A percentile compares a stretch with the other conserved stretches of the same genome.
These are phyloP conservation scores for Sclerospora graminicola DNA, from an alignment of 352 stramenopile species.

Conservation along the genomic window DNA sequence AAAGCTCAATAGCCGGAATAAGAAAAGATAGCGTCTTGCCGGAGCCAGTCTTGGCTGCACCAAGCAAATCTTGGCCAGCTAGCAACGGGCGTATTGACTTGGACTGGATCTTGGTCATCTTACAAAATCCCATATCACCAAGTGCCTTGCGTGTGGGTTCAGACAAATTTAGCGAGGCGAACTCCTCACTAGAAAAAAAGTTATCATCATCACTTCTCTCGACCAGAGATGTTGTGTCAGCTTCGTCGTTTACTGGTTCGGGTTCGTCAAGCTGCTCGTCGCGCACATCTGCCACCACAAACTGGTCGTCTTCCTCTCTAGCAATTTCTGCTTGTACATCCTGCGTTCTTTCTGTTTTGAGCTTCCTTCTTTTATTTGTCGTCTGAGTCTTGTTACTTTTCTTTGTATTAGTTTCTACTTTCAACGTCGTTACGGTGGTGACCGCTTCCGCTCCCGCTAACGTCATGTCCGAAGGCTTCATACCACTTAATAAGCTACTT, in stretches of 20 bases:
- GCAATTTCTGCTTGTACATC: slow-evolving; percentile 23
- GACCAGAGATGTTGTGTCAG: slow-evolving; percentile 11
- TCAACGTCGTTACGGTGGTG: slow-evolving; percentile 5
- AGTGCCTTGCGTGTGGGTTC: slow-evolving; percentile 86
- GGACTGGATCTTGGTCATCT: slow-evolving; percentile 97
- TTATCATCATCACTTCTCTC: slow-evolving; percentile 46
- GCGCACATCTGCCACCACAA: slow-evolving; percentile 14
- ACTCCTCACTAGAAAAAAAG: slow-evolving; percentile 86
- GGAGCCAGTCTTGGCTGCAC: slow-evolving; percentile 94
- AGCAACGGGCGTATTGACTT: slow-evolving; percentile 95
- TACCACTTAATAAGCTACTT: slow-evolving; percentile 23
- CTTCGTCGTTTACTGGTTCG: slow-evolving; percentile 44
- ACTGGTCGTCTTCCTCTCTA: slow-evolving; percentile 22
- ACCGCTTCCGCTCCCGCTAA: slow-evolving; percentile 5
- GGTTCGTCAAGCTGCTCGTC: slow-evolving; percentile 51
- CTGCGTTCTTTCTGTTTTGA: slow-evolving; percentile 2
- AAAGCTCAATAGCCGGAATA: slow-evolving; percentile 94
- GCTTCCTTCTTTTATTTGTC: slow-evolving; percentile 1
- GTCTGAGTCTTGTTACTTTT: neutral
- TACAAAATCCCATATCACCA: slow-evolving; percentile 86
- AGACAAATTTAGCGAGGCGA: slow-evolving; percentile 87
- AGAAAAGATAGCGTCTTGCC: slow-evolving; percentile 99
- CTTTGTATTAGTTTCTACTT: slow-evolving; percentile 1
- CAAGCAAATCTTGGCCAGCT: slow-evolving; percentile 93
- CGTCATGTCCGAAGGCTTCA: slow-evolving; percentile 12